A percentile compares a stretch with the other conserved stretches of the same genome.
Evolutionary conservation across 1,139 yeast species (phyloP).

Genomic region (Kodamaea fungicola): DNA sequence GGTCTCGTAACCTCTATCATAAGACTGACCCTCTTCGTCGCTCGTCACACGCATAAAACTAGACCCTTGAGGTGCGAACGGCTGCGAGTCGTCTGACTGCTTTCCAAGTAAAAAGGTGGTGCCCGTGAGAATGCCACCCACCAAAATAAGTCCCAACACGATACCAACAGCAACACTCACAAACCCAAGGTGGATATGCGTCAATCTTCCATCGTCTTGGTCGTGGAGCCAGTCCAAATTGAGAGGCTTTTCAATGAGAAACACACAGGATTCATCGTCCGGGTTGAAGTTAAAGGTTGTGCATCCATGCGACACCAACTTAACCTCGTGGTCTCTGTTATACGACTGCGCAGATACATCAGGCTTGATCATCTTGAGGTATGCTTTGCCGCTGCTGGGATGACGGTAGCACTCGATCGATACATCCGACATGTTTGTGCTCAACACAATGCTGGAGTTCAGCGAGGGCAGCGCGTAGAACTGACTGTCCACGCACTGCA

Average conservation of each 20-base stretch:
- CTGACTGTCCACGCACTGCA: conserved; percentile 27
- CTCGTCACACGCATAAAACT: conserved; percentile 40
- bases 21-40: conserved; percentile 24
- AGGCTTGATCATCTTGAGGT: conserved; percentile 23
- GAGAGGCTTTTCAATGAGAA: conserved; percentile 66
- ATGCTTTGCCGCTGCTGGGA: conserved; percentile 37
- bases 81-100: conserved; percentile 8
- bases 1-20: conserved; percentile 45
- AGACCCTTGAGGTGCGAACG: conserved; percentile 21
- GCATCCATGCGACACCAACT: conserved; percentile 67
- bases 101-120: conserved; percentile 27
- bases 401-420: conserved; percentile 41
- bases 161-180: conserved; percentile 67
- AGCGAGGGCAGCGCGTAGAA: conserved; percentile 1
- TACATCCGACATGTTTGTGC: conserved; percentile 36
- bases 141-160: conserved; percentile 50
- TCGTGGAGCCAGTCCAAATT: conserved; percentile 53
- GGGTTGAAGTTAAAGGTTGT: conserved; percentile 33
- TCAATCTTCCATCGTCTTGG: conserved; percentile 24
- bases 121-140: conserved; percentile 30
- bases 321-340: conserved; percentile 58
- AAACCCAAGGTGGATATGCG: conserved; percentile 61
- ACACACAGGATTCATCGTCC: conserved; percentile 52
- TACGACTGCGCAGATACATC: conserved; percentile 42
- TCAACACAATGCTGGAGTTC: conserved; percentile 8